Conservation (phyloP, 1,284 basidiomycete genomes). For the Leccinum fallax region DNA sequence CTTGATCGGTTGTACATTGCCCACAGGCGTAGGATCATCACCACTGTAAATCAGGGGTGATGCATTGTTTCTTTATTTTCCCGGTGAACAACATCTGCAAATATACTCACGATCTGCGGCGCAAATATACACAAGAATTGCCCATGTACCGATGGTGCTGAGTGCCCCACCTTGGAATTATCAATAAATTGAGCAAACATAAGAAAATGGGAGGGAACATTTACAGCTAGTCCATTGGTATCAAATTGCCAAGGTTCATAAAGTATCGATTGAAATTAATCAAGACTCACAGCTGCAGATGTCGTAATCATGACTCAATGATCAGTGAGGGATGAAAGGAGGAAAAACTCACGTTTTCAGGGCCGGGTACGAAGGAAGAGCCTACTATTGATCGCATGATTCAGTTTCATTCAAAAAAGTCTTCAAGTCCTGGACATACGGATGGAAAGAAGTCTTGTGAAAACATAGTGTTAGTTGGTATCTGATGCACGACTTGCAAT, state of each 20-base stretch:
- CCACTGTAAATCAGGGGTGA: neutral
- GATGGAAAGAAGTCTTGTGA: neutral
- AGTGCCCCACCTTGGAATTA: neutral
- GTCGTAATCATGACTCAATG: neutral
- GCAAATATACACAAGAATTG: neutral
- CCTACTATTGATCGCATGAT: neutral
- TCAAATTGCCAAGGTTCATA: neutral
- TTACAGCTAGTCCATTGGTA: neutral
- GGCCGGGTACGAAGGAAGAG: neutral
- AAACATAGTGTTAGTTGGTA: neutral
- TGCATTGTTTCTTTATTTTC: neutral
- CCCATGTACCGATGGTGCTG: neutral
- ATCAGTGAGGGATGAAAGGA: neutral
- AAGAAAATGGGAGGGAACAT: neutral
- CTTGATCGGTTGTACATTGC: neutral
- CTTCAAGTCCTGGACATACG: neutral
- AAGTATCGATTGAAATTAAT: neutral
- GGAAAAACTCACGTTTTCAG: neutral
- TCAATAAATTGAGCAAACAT: neutral
- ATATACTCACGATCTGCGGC: neutral
- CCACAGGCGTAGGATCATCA: neutral
- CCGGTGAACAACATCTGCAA: neutral
- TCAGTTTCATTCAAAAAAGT: neutral
- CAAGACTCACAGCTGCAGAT: neutral
- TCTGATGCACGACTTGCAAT: neutral